A percentile compares a stretch with the other conserved stretches of the same genome.
These are phyloP conservation scores for Lactarius trivialis DNA, from an alignment of 768 basidiomycete genomes.

Conservation along the genomic window DNA sequence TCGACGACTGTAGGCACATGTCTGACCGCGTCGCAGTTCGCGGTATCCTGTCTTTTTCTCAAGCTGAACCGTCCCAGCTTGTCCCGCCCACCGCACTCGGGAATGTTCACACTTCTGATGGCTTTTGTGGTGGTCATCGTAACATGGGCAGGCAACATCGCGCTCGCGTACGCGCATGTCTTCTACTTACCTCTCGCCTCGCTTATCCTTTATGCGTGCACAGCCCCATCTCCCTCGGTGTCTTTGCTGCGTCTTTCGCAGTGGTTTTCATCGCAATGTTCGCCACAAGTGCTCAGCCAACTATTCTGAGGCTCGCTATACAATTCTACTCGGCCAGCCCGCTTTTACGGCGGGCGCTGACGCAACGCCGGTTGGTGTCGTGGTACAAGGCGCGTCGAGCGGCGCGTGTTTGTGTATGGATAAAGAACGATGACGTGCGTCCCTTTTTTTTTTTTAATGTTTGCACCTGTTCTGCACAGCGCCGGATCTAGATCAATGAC, in stretches of 20 bases:
- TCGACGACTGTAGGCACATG: background rate
- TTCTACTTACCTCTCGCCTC: background rate
- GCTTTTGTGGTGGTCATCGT: slow-evolving; percentile 17
- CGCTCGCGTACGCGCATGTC: slow-evolving; percentile 9
- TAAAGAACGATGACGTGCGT: slow-evolving; percentile 23
- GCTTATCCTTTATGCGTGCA: background rate
- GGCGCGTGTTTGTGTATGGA: slow-evolving; percentile 22
- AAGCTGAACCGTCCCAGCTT: slow-evolving; percentile 19
- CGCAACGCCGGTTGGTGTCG: slow-evolving; percentile 3
- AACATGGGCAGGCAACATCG: slow-evolving; percentile 21
- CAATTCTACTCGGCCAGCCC: slow-evolving; percentile 10
- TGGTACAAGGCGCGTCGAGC: slow-evolving; percentile 18
- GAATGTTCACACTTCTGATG: slow-evolving; percentile 14
- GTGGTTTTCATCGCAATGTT: slow-evolving; percentile 11
- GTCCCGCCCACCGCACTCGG: slow-evolving; percentile 19
- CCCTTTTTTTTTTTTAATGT: background rate
- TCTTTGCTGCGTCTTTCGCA: slow-evolving; percentile 16
- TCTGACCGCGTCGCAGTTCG: slow-evolving; percentile 9
- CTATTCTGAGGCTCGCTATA: slow-evolving; percentile 7
- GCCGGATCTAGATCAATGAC: slow-evolving; percentile 15
- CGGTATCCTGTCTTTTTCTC: slow-evolving; percentile 18
- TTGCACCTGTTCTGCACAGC: background rate
- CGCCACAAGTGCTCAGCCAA: slow-evolving; percentile 14
- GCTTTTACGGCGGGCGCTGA: slow-evolving; percentile 9
- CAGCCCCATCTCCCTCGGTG: slow-evolving; percentile 20